Percentiles rank a stretch among this genome's conserved stretches.
Conservation (phyloP, 208 protist genomes). For the Leishmania martiniquensis region DNA sequence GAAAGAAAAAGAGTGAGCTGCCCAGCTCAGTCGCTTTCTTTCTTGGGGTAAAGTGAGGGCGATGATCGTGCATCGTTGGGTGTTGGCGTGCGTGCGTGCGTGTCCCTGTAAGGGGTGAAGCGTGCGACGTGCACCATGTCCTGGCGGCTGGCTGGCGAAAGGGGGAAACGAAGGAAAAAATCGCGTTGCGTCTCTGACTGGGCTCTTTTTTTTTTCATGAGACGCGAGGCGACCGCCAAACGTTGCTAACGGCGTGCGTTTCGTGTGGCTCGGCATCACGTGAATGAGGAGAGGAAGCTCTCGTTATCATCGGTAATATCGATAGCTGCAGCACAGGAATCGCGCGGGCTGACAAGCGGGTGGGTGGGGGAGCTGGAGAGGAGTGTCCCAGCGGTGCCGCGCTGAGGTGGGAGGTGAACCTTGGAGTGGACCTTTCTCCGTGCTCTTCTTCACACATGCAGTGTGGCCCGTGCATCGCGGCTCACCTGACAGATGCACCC, state of each 20-base stretch:
- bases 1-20: not conserved
- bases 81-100: not conserved
- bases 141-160: not conserved
- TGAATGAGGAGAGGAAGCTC: not conserved
- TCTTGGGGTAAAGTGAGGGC: not conserved
- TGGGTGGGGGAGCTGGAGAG: not conserved
- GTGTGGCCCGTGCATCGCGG: not conserved
- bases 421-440: not conserved
- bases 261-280: not conserved
- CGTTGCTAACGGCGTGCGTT: not conserved
- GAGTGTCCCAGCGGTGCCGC: not conserved
- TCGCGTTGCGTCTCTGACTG: not conserved
- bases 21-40: not conserved
- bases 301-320: not conserved
- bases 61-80: not conserved
- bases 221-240: not conserved
- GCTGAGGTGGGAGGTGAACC: not conserved
- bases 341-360: slow-evolving; percentile 3
- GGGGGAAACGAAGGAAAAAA: not conserved
- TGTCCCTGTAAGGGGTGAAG: not conserved
- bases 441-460: not conserved
- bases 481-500: not conserved
- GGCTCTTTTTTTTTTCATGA: slow-evolving; percentile 13
- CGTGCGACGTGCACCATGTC: not conserved
- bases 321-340: not conserved